Percentiles rank a stretch among this genome's conserved stretches.
Evolutionary conservation across 2,329 filamentous ascomycete species (phyloP).

Genomic region (Didymellaceae sp.): DNA sequence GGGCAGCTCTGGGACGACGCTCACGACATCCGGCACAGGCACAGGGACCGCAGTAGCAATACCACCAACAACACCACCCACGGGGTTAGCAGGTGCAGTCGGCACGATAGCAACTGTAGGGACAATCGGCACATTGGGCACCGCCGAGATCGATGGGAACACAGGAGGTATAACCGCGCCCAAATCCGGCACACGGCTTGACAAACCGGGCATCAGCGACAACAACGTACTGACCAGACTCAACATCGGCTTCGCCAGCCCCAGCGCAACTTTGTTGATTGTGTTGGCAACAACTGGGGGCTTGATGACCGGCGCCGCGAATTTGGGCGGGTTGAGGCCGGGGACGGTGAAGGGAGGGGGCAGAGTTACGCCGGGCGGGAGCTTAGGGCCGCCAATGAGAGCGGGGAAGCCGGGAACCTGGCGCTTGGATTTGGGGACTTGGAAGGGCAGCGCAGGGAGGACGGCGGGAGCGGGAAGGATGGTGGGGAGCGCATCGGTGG

Average conservation of each 20-base stretch:
- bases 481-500: background rate
- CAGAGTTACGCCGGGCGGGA: background rate
- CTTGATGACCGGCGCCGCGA: too few relatives aligned
- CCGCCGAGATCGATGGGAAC: background rate
- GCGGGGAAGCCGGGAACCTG: background rate
- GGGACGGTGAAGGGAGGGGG: background rate
- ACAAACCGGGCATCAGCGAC: background rate
- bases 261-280: background rate
- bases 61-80: background rate
- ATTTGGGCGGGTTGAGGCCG: background rate
- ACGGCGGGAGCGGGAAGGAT: background rate
- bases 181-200: background rate
- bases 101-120: background rate
- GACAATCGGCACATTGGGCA: background rate
- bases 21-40: background rate
- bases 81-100: background rate
- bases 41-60: background rate
- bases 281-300: too few relatives aligned
- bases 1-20: background rate
- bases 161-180: background rate
- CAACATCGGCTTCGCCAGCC: background rate
- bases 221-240: background rate
- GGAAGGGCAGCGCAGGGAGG: conserved; percentile 4
- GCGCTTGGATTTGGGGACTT: too few relatives aligned
- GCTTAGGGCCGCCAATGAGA: background rate